Base-by-base conservation (phyloP, 176 grass and related monocot genomes). In the Bothriochloa decipiens region DNA sequence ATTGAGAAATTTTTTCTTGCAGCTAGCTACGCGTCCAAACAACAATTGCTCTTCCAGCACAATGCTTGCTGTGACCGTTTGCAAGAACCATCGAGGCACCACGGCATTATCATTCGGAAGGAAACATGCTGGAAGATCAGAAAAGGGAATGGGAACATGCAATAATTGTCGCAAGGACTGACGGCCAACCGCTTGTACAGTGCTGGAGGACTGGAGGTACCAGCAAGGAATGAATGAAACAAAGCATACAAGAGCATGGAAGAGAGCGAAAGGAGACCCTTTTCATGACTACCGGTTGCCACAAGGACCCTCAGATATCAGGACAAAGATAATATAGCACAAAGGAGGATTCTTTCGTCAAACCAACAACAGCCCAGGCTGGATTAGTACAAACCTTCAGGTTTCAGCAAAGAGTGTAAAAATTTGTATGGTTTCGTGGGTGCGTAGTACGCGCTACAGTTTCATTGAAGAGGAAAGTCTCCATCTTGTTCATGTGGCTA, bases 211-310 rank as follows among this genome's bases (percentile, higher is more conserved):
- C 15, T 47, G 37, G 20, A 75, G 28, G 89, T 78, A 68, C 77
- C 71, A 33, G 13, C 70, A 40, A 32, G 71, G 71, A 74, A 74
- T 74, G 43, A 61, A 63, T 74, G 81, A 37, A 68, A 40, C 39
- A 10, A 73, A 73, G 83, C 66, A 86, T 73, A 84, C 68, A 75
- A 41, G 26, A 57, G 61, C 58, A 79, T 70, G 28, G 40, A 26
- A 50, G 47, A 29, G 22, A 83, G 77, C 28, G 75, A 65, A 76
- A 80, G 76, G 85, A 35, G 67, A 18, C 62, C 26, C 50, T 79
- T 84, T 69, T 80, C 45, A 71, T 84, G 63, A 87, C 81, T 72
- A 87, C 75, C 17, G 62, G 74, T 70, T 68, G 47, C 60, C 23
- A 80, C 37, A 81, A 83, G 39, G 46, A 74, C 60, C 66, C 36